A percentile compares a stretch with the other conserved stretches of the same genome.
phyloP scores from a whole-genome alignment of 345 rosid genomes.

The Linum lewisii region DNA sequence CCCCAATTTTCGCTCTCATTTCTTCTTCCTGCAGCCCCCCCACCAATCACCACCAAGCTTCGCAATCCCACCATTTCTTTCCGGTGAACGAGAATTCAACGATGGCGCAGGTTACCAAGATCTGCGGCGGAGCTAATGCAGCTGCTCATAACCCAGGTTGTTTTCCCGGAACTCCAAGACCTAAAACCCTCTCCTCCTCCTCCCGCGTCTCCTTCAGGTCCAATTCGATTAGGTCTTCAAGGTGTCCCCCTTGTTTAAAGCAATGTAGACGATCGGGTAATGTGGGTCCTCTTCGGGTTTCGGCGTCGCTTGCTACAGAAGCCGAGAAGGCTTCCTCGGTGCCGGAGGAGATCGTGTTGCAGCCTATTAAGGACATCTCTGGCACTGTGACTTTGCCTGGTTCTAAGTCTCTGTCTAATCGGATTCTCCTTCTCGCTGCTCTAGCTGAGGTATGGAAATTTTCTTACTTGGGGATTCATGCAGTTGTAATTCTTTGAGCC shows the following conservation, averaged over 20 bases:
- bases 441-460: constrained; percentile 54
- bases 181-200: background rate
- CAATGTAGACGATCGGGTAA: background rate
- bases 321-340: constrained; percentile 56
- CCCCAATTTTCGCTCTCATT: too few species aligned
- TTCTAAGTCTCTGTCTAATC: constrained; percentile 86
- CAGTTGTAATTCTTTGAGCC: background rate
- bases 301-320: constrained; percentile 42
- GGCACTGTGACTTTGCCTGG: constrained; percentile 83
- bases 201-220: background rate
- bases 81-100: too few species aligned
- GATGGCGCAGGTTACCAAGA: background rate
- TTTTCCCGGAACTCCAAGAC: background rate
- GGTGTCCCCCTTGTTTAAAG: background rate
- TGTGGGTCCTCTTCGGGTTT: constrained; percentile 13
- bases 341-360: constrained; percentile 71
- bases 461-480: background rate
- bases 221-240: background rate
- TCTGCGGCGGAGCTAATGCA: background rate
- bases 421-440: constrained; percentile 89
- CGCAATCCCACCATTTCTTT: too few species aligned
- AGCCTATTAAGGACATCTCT: constrained; percentile 75
- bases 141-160: background rate
- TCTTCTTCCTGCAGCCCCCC: background rate
- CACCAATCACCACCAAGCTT: background rate